These are phyloP conservation scores for Ustilago hordei DNA, from an alignment of 1,284 basidiomycete species.

Conservation along the genomic window DNA sequence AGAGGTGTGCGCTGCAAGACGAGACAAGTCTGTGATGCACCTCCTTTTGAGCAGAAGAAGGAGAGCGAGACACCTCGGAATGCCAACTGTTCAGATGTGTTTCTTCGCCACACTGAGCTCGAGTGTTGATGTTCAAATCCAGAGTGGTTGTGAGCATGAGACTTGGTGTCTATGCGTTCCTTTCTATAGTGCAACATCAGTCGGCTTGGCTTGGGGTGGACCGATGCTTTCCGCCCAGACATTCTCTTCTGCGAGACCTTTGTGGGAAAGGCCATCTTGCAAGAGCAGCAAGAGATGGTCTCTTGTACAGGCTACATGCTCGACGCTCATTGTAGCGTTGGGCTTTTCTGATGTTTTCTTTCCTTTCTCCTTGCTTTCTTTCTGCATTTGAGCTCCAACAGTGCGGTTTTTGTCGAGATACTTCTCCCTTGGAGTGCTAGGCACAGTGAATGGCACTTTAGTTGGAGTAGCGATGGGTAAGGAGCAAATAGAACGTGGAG, in stretches of 20 bases:
- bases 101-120: too few relatives aligned
- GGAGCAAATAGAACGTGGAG: slow-evolving; percentile 11
- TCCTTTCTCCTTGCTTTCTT: not conserved
- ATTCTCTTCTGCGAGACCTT: not conserved
- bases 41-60: too few relatives aligned
- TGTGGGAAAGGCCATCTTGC: slow-evolving; percentile 13
- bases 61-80: too few relatives aligned
- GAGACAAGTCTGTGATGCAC: too few relatives aligned
- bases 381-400: not conserved
- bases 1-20: too few relatives aligned
- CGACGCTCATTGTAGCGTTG: not conserved
- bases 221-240: slow-evolving; percentile 38
- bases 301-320: slow-evolving; percentile 25
- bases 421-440: slow-evolving; percentile 16
- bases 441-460: slow-evolving; percentile 7
- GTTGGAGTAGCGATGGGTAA: slow-evolving; percentile 5
- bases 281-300: slow-evolving; percentile 29
- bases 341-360: not conserved
- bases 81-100: too few relatives aligned
- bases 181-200: slow-evolving; percentile 10
- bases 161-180: too few relatives aligned
- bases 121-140: too few relatives aligned
- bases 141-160: too few relatives aligned
- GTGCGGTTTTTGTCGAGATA: slow-evolving; percentile 24
- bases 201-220: slow-evolving; percentile 15